Evolutionary conservation across 768 basidiomycete species (phyloP), one percentile per base, ranked within the genome.

Genomic region (Pisolithus sp.): DNA sequence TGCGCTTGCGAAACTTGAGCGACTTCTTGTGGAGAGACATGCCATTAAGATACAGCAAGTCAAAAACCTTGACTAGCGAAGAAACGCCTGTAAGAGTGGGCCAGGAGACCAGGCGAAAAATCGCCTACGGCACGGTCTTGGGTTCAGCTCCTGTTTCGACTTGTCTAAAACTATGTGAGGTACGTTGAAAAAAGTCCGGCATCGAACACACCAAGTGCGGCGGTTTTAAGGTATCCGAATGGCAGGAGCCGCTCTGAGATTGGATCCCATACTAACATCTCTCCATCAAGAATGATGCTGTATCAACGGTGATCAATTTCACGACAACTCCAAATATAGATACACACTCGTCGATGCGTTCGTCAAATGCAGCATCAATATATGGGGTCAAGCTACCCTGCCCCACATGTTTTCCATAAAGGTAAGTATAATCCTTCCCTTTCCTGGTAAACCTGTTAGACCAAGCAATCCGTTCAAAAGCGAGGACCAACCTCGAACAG

Each of bases 251-350:
- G 82, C 59, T 87, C 85, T 1, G 90, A 84, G 3, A 87, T 75
- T 0, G 95, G 95, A 67, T 98, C 96, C 89, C 89, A 98, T 3
- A 97, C 95, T 30, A 99, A 73, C 95, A 99, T 98, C 67, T 99
- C 96, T 0, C 96, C 96, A 59, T 99, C 96, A 13, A 99, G 68
- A 44, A 98, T 90, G 59, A 95, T 86, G 46, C 95, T 97, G 52
- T 34, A 34, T 34, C 3, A 21, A 18, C 5, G 7, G 7, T 48
- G 31, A 23, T 62, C 26, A 63, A 49, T 46, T 47, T 53, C 23
- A 23, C 30, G 12, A 12, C 37, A 42, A 31, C 4, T 20, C 18
- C 17, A 18, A 40, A 30, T 39, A 30, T 4, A 40, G 31, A 7
- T 7, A 61, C 91, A 59, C 55, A 96, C 95, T 93, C 87, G 4